phyloP scores from a whole-genome alignment of 176 grass and related monocot species.

The Ampelocalamus luodianensis region DNA sequence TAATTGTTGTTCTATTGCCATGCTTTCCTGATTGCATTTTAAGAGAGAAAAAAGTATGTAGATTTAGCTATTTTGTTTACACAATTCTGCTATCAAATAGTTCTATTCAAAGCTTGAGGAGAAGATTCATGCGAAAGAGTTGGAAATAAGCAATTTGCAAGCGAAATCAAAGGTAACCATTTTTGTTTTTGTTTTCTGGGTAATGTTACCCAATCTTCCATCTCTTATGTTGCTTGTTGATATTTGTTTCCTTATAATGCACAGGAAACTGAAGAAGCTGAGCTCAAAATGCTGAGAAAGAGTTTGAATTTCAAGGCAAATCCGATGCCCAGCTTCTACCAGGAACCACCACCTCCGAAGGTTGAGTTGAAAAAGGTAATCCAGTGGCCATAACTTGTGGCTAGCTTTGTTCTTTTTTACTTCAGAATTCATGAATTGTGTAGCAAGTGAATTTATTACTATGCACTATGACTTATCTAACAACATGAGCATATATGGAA shows the following conservation, averaged over 20 bases:
- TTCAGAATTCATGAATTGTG: background rate
- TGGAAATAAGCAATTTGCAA: slow-evolving; percentile 66
- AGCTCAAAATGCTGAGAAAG: slow-evolving; percentile 68
- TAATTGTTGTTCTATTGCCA: slow-evolving; percentile 9
- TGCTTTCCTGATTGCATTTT: slow-evolving; percentile 24
- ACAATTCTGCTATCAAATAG: slow-evolving; percentile 39
- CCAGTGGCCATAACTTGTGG: background rate
- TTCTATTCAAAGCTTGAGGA: slow-evolving; percentile 76
- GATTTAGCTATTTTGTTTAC: slow-evolving; percentile 22
- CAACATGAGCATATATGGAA: background rate
- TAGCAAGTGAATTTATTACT: slow-evolving; percentile 34
- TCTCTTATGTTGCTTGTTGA: slow-evolving; percentile 18
- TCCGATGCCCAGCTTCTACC: slow-evolving; percentile 74
- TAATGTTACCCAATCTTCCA: background rate
- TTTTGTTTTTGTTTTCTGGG: slow-evolving; percentile 1
- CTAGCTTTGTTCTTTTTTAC: slow-evolving; percentile 5
- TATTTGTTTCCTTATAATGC: slow-evolving; percentile 31
- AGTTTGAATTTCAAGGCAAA: slow-evolving; percentile 69
- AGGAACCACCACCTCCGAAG: slow-evolving; percentile 60
- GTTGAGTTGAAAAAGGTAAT: slow-evolving; percentile 68
- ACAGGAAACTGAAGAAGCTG: slow-evolving; percentile 73
- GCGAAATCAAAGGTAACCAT: slow-evolving; percentile 60
- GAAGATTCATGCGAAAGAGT: slow-evolving; percentile 65
- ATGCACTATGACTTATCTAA: slow-evolving; percentile 1
- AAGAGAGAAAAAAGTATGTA: slow-evolving; percentile 1